Evolutionary conservation across 495 filamentous ascomycete species (phyloP), one percentile per base, ranked within the genome.

Genomic region (Articulospora tetracladia): DNA sequence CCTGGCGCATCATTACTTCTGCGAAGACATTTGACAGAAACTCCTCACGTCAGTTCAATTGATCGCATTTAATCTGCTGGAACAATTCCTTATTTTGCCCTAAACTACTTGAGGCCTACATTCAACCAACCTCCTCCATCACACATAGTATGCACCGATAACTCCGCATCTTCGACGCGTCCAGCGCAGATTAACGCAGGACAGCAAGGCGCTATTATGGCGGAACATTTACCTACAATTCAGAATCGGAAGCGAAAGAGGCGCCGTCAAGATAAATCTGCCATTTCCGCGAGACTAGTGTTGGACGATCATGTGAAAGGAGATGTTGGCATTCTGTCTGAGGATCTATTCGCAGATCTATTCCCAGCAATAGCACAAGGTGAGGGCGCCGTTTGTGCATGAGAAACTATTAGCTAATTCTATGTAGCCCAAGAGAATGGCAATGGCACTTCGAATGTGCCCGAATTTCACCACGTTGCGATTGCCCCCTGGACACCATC

Each of bases 291-390:
- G 59, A 73, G 78, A 47, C 69, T 84, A 26, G 76, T 98, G n/a
- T 78, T 93, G 32, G 91, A 96, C 67, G 86, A 89, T 67, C 87
- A 92, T 72, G 77, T 96, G 64, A 91, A 87, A 74, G 91, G 89
- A n/a, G 91, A 95, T 62, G 83, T 92, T 28, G 94, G 91, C 49
- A 83, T 94, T 47, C 69, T 98, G 53, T 95, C 93, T 19, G 88
- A 93, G 65, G 90, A 96, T 70, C 79, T 98, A 32, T 91, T 89
- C 59, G 77, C 79, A 27, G 88, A 95, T 69, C 79, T 97, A 46
- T 96, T 96, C 68, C 89, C 86, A 24, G 59, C 78, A 81, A 70
- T 62, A 72, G 70, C 61, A 46, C 72, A 67, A 67, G 77, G 76
- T 68, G 36, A 56, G 61, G 3, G 50, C 1, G 55, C 25, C 23